Evolutionary conservation across 495 filamentous ascomycete genomes (phyloP).

Genomic region (Penicillium cosmopolitanum): DNA sequence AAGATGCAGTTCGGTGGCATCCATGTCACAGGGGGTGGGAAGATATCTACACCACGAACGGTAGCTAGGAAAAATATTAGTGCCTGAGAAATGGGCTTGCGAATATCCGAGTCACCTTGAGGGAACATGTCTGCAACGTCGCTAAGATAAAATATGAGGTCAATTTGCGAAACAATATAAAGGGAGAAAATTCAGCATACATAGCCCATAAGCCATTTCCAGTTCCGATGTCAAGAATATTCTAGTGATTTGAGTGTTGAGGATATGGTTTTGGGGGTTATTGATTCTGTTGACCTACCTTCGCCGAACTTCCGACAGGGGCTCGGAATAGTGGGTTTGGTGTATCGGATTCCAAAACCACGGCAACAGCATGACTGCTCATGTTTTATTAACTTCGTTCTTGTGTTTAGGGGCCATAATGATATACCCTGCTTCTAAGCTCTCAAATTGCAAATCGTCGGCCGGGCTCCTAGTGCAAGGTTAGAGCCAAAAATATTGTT

Average conservation of each 20-base stretch:
- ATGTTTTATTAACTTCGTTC: not conserved
- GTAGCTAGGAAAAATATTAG: slow-evolving; percentile 7
- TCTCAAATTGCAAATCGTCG: slow-evolving; percentile 15
- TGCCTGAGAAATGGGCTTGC: not conserved
- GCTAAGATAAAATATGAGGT: not conserved
- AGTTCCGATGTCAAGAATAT: slow-evolving; percentile 14
- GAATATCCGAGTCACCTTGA: not conserved
- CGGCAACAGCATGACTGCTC: slow-evolving; percentile 4
- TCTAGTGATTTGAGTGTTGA: not conserved
- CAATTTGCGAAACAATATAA: not conserved
- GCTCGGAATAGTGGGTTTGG: slow-evolving; percentile 6
- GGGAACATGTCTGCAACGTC: slow-evolving; percentile 7
- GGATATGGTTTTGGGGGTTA: no score
- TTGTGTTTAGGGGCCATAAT: not conserved
- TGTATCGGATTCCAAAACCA: slow-evolving; percentile 5
- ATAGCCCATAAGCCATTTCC: slow-evolving; percentile 17
- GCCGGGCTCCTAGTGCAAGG: slow-evolving; percentile 7
- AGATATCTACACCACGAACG: slow-evolving; percentile 29
- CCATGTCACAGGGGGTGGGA: slow-evolving; percentile 27
- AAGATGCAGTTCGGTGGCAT: slow-evolving; percentile 39
- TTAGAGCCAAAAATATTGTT: not conserved
- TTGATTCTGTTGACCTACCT: not conserved
- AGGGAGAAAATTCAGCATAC: not conserved
- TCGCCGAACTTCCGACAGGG: not conserved
- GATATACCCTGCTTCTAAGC: slow-evolving; percentile 13